A percentile compares a stretch with the other conserved stretches of the same genome.
Evolutionary conservation across 192 early-diverging fungal species (phyloP).

Genomic region (Dissophora ornata): DNA sequence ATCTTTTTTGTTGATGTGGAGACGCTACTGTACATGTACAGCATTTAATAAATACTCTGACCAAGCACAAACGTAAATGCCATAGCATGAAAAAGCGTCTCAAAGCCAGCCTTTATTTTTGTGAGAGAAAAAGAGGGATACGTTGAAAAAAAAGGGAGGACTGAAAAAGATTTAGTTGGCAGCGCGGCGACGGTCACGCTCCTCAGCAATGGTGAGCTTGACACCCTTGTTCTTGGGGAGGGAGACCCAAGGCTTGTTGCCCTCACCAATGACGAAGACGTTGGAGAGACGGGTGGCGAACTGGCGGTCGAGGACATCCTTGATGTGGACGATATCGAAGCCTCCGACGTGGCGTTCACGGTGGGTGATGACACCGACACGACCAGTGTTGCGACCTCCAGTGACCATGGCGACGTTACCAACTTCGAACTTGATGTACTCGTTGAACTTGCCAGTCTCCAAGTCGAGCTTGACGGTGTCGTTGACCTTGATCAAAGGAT

Average conservation of each 20-base stretch:
- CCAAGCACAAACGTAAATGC: too few species aligned
- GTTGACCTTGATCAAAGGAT: conserved; percentile 99
- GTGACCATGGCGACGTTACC: conserved; percentile 98
- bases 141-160: neutral
- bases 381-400: conserved; percentile 98
- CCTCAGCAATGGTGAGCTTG: conserved; percentile 98
- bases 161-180: conserved; percentile 43
- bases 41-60: too few species aligned
- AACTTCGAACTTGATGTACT: conserved; percentile 96
- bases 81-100: neutral
- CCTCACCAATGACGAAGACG: conserved; percentile 90
- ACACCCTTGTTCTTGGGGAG: conserved; percentile 99
- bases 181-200: conserved; percentile 82
- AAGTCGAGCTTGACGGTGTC: conserved; percentile 98
- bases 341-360: conserved; percentile 97
- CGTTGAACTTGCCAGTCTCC: conserved; percentile 91
- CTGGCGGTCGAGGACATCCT: conserved; percentile 93
- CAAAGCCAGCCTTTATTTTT: conserved; percentile 15
- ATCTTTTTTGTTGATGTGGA: too few species aligned
- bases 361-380: conserved; percentile 96
- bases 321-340: conserved; percentile 99
- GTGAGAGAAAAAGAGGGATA: conserved; percentile 7
- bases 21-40: too few species aligned
- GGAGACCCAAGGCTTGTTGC: conserved; percentile 92
- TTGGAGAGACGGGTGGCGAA: conserved; percentile 99